A percentile compares a stretch with the other conserved stretches of the same genome.
phyloP scores from a whole-genome alignment of 176 grass and related monocot species.

The Bonia amplexicaulis region DNA sequence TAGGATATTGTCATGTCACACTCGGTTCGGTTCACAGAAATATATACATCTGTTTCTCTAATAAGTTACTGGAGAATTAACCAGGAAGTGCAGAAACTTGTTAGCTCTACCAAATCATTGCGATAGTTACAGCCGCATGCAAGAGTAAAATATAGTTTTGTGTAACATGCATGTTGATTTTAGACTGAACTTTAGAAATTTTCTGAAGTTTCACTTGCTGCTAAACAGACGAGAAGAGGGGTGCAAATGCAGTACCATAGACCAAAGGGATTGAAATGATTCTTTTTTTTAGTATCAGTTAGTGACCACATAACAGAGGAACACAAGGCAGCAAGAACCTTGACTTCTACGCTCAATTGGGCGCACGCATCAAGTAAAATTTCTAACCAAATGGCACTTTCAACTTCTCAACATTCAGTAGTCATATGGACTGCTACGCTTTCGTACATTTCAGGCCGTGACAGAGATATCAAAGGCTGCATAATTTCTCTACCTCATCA shows the following conservation, averaged over 20 bases:
- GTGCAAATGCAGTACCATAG: not conserved
- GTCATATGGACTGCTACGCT: not conserved
- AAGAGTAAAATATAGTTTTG: not conserved
- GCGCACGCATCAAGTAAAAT: not conserved
- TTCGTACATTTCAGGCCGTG: not conserved
- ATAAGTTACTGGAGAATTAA: not conserved
- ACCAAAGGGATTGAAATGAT: no score
- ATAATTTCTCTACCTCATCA: not conserved
- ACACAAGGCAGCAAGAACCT: not conserved
- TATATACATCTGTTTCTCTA: not conserved
- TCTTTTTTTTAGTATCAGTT: no score
- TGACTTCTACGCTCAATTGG: not conserved
- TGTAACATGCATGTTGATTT: not conserved
- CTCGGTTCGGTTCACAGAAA: not conserved
- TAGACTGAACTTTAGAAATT: not conserved
- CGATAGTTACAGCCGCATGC: not conserved
- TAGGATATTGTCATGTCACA: not conserved
- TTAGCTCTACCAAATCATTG: conserved; percentile 3
- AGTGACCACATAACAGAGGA: not conserved
- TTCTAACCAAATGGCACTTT: conserved; percentile 21
- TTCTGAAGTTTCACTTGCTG: not conserved
- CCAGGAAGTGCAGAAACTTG: not conserved
- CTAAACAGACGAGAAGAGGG: not conserved
- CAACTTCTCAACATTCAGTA: conserved; percentile 9
- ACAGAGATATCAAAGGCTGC: not conserved